Base-by-base conservation (phyloP, 768 basidiomycete species). In the Artomyces pyxidatus region DNA sequence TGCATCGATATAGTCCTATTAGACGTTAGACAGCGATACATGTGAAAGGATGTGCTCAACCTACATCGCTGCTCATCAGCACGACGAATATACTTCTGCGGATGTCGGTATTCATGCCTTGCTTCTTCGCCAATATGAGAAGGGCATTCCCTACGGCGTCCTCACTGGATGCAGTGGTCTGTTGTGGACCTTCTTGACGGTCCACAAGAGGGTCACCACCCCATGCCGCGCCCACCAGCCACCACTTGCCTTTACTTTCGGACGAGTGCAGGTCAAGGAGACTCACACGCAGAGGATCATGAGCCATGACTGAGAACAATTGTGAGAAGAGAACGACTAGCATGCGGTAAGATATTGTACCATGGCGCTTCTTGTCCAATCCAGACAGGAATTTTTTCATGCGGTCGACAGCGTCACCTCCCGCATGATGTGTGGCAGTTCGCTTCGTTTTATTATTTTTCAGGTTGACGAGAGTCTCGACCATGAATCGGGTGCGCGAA, bases 41-140 rank as follows among this genome's bases (percentile, higher is more conserved):
- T n/a, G n/a, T n/a, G n/a, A n/a, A n/a, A n/a, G n/a, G n/a, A n/a
- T n/a, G n/a, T n/a, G n/a, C n/a, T n/a, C 23, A 48, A 67, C 83
- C 55, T 60, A 95, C 95, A 61, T 95, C 91, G 57, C 89, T 88
- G 60, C 88, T 95, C 92, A 98, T 96, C 29, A 98, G 68, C 11
- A 94, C 85, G 14, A 93, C 81, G 60, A 99, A 99, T 45, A 97
- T 83, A 48, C 86, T 84, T 53, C 91, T 73, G 30, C 95, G 77
- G 32, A 97, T 84, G 58, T 97, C 96, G 2, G 94, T 97, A 61
- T 99, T 99, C 95, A 99, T 98, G 19, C 96, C 96, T 63, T 99
- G 96, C 61, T 83, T 85, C 56, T 81, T 76, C 4, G 96, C 95
- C n/a, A 98, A 74, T 57, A 83, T 85, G 32, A 85, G 55, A 27